Base-by-base conservation (phyloP, 2,329 filamentous ascomycete genomes). In the Fusarium tricinctum region DNA sequence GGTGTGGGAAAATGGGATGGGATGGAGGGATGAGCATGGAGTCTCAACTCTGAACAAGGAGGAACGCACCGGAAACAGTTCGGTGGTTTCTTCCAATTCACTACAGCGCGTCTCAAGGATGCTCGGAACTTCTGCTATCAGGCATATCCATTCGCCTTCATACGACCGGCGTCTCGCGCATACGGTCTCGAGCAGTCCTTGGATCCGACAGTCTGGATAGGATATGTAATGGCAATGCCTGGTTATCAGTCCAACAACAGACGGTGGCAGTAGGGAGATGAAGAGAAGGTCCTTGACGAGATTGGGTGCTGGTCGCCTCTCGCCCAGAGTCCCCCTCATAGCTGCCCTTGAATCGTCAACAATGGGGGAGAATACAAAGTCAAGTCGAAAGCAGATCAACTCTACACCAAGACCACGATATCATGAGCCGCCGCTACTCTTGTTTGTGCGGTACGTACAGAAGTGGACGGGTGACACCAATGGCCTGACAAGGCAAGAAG, bases 201-300 rank as follows among this genome's bases (percentile, higher is more conserved):
- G 42, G 28, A 70, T 47, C 68, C 63, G 68, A 61, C 59, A 62
- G 63, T 46, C 59, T 70, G 68, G 68, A 70, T 67, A 49, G 48
- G 35, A 38, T 65, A 59, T 68, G 64, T 68, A 68, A 68, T 68
- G 44, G 30, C 43, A 70, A 65, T 63, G 42, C 30, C 59, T 59
- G 43, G 39, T 47, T 45, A 59, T 48, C 58, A 45, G 47, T 38
- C 55, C 35, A 53, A 30, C 48, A 42, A 44, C 42, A 30, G 35
- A 30, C 33, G 19, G 63, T 60, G 60, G 55, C 55, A 50, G 53
- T 39, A 54, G 38, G 38, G 44, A 55, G 40, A 52, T 44, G 53
- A 52, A 51, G 42, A 46, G 43, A 28, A 53, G 19, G 17, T 53
- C 19, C 10, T 43, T 28, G 48, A 48, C 43, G 44, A 63, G 45